Evolutionary conservation across 163 green algal species (phyloP), one percentile per base, ranked within the genome.

Genomic region (Volvox carteri): DNA sequence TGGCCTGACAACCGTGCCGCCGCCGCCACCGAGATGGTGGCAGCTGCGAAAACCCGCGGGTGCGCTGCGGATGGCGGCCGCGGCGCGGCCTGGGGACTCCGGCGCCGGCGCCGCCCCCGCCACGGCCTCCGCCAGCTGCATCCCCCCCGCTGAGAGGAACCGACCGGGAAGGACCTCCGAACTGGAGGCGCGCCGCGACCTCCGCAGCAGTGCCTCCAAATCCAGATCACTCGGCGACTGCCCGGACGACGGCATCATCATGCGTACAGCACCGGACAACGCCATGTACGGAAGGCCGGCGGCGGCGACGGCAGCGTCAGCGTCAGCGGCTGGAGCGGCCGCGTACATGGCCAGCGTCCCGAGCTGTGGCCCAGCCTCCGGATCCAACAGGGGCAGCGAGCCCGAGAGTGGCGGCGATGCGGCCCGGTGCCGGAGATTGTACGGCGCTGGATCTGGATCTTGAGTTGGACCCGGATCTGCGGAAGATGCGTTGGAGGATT

Each of bases 81-180:
- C 28, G 62, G n/a, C 14, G 65, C 65, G 65, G 65, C 65, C 65
- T 35, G 70, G 25, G 28, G 70, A 37, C 62, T 74, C 23, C n/a
- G 12, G 62, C 30, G n/a, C 7, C 62, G 62, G 28, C 70, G 70
- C 39, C 41, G 70, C 67, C 30, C 12, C 30, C 35, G 41, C 73
- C 7, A 86, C 79, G 3, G 79, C 79, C 28, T 58, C 79, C 60
- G 79, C 79, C 79, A 86, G 16, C 7, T 70, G 42, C 42, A 44
- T 60, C 18, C 58, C 79, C 18, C 58, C 62, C 0, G 79, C 60
- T 6, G 79, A 86, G 2, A 78, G 28, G 14, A 42, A 48, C 1
- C 79, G 41, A n/a, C 79, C 79, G 21, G 79, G 79, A 14, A 86
- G 79, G 23, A 86, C 42, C 42, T 86, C 79, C 4, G 52, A 16